These are phyloP conservation scores for Poa pratensis DNA, from an alignment of 176 grass and related monocot species.

Conservation along the genomic window DNA sequence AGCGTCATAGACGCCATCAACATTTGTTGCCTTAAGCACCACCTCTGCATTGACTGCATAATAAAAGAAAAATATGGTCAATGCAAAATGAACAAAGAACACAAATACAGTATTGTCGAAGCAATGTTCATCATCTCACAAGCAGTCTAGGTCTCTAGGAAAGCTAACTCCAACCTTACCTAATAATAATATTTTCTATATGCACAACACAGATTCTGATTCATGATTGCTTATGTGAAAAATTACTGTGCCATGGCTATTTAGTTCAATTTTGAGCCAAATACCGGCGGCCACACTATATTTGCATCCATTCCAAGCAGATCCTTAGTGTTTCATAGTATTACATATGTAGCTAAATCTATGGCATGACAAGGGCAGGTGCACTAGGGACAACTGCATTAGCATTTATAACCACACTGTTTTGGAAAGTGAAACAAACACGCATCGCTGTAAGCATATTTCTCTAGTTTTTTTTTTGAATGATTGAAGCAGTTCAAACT, in stretches of 20 bases:
- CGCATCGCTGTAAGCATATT: constrained; percentile 1
- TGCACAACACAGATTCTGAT: not conserved
- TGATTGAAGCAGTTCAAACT: not conserved
- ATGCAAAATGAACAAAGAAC: not conserved
- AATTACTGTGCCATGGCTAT: not conserved
- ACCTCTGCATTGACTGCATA: constrained; percentile 89
- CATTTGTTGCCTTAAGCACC: constrained; percentile 97
- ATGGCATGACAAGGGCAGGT: not conserved
- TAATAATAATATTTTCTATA: constrained; percentile 21
- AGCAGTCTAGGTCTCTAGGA: not conserved
- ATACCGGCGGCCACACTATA: too few relatives aligned
- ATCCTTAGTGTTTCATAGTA: not conserved
- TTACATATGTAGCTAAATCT: not conserved
- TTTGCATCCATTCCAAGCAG: too few relatives aligned
- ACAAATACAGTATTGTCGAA: not conserved
- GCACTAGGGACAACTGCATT: not conserved
- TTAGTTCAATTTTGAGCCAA: too few relatives aligned
- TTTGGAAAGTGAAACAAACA: not conserved
- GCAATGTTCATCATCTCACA: not conserved
- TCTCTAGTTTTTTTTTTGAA: not conserved
- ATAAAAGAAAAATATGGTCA: constrained; percentile 10
- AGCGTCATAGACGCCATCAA: constrained; percentile 86
- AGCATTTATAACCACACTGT: constrained; percentile 22
- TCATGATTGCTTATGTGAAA: not conserved
- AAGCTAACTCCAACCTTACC: constrained; percentile 9